Percentiles rank a stretch among this genome's conserved stretches.
Conservation (phyloP, 1,284 basidiomycete species). For the Trichosporon coremiiforme region DNA sequence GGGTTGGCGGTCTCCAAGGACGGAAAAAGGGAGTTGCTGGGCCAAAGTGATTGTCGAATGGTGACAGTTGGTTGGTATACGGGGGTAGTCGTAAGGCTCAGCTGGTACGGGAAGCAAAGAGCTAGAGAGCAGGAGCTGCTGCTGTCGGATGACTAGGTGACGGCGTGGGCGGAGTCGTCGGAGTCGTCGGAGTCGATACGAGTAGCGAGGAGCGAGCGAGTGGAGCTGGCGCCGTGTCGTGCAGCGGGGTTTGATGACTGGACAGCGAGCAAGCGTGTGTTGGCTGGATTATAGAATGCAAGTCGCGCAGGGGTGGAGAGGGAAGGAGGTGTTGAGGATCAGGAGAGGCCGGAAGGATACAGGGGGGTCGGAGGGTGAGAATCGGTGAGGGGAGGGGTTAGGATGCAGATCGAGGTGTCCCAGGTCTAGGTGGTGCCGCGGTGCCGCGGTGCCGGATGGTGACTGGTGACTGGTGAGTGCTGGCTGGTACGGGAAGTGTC, state of each 20-base stretch:
- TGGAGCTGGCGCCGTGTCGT: background rate
- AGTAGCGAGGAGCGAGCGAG: background rate
- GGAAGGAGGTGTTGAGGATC: background rate
- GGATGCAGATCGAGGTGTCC: slow-evolving; percentile 4
- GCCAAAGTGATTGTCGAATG: slow-evolving; percentile 9
- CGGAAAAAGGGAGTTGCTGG: background rate
- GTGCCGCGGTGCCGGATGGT: background rate
- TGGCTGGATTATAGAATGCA: background rate
- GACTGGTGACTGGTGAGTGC: background rate
- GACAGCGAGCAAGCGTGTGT: background rate
- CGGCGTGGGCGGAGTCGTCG: background rate
- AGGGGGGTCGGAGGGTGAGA: background rate
- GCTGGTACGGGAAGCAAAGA: background rate
- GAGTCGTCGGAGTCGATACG: too few relatives aligned
- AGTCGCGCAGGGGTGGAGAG: background rate
- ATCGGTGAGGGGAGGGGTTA: background rate
- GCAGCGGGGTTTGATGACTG: background rate
- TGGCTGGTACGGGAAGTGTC: too few relatives aligned
- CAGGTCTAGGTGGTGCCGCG: too few relatives aligned
- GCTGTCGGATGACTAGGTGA: background rate
- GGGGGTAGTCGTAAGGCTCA: slow-evolving; percentile 10
- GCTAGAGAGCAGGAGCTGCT: background rate
- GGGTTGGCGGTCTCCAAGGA: slow-evolving; percentile 13
- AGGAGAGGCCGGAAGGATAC: background rate
- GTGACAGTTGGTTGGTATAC: slow-evolving; percentile 6